A percentile compares a stretch with the other conserved stretches of the same genome.
phyloP scores from a whole-genome alignment of 2,329 filamentous ascomycete species.

The Microascus cirrosus region DNA sequence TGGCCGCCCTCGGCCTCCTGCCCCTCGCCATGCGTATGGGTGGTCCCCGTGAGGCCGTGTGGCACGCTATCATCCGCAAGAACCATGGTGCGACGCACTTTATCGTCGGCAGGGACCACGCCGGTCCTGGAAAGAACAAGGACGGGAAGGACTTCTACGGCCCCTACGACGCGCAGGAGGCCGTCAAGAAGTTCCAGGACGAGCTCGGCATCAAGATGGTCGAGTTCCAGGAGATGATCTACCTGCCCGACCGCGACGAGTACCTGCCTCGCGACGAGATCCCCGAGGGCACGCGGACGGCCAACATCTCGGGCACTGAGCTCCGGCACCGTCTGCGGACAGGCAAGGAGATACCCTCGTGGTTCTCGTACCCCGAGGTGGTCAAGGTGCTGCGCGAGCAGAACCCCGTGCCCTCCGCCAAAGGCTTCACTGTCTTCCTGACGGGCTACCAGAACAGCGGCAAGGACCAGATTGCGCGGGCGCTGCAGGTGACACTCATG shows the following conservation, averaged over 20 bases:
- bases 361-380: constrained; percentile 99
- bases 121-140: constrained; percentile 96
- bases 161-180: constrained; percentile 92
- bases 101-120: constrained; percentile 97
- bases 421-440: constrained; percentile 97
- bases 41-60: constrained; percentile 94
- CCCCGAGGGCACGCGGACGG: constrained; percentile 67
- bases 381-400: constrained; percentile 93
- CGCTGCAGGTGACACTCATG: constrained; percentile 93
- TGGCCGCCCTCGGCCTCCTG: constrained; percentile 91
- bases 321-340: constrained; percentile 84
- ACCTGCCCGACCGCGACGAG: constrained; percentile 93
- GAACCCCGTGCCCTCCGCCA: constrained; percentile 78
- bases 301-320: constrained; percentile 82
- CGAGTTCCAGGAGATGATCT: constrained; percentile 99
- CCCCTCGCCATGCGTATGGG: constrained; percentile 99
- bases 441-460: constrained; percentile 94
- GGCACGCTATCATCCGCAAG: constrained; percentile 99
- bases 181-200: constrained; percentile 89
- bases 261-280: constrained; percentile 92
- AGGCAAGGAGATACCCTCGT: constrained; percentile 91
- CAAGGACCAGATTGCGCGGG: constrained; percentile 93
- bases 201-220: constrained; percentile 99
- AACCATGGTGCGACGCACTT: constrained; percentile 99
- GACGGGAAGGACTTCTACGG: constrained; percentile 95